Conservation (phyloP, 352 stramenopile genomes). For the Phytopythium kandeliae region DNA sequence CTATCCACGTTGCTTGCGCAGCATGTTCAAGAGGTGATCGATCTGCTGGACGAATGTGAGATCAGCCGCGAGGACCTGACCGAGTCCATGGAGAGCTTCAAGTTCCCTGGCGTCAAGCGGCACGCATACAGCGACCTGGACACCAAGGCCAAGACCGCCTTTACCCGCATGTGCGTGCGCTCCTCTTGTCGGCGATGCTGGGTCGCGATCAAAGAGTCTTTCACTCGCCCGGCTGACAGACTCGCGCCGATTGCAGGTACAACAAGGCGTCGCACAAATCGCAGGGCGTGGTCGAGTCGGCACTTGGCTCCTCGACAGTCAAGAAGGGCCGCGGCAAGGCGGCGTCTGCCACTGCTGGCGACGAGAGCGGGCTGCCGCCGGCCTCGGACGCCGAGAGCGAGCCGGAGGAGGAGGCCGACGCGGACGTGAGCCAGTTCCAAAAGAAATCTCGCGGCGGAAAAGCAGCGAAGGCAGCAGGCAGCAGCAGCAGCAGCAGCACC, state of each 20-base stretch:
- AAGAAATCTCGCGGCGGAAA: slow-evolving; percentile 51
- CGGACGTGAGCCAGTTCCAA: slow-evolving; percentile 80
- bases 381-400: slow-evolving; percentile 74
- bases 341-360: slow-evolving; percentile 14
- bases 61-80: slow-evolving; percentile 97
- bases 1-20: slow-evolving; percentile 16
- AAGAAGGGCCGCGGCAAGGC: slow-evolving; percentile 70
- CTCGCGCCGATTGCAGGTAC: slow-evolving; percentile 41
- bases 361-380: slow-evolving; percentile 39
- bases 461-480: slow-evolving; percentile 5
- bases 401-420: slow-evolving; percentile 45
- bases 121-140: slow-evolving; percentile 77
- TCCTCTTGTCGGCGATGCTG: background rate
- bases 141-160: slow-evolving; percentile 89
- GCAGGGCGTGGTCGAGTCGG: slow-evolving; percentile 90
- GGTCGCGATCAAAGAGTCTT: slow-evolving; percentile 5
- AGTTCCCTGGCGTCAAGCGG: slow-evolving; percentile 69
- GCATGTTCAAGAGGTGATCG: slow-evolving; percentile 89
- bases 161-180: slow-evolving; percentile 83
- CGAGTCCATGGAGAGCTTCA: slow-evolving; percentile 94
- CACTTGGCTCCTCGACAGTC: slow-evolving; percentile 57
- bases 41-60: slow-evolving; percentile 96
- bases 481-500: slow-evolving; percentile 3
- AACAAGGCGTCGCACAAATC: slow-evolving; percentile 92
- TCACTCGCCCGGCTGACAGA: background rate